Evolutionary conservation across 768 basidiomycete genomes (phyloP).

Genomic region (Suillus spraguei): DNA sequence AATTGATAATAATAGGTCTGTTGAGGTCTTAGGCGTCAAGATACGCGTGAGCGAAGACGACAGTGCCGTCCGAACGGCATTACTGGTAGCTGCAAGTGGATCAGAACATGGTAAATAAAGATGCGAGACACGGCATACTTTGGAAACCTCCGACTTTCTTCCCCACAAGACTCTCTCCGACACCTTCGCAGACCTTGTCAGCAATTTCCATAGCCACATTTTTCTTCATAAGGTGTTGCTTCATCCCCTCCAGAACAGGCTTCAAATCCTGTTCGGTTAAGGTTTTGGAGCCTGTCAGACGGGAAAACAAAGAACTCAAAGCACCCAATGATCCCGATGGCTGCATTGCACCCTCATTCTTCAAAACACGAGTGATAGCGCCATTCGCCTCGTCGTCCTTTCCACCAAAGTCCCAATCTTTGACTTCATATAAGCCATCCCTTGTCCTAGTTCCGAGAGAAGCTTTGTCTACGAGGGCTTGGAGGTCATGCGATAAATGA

Average conservation of each 20-base stretch:
- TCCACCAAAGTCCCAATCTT: slow-evolving; percentile 81
- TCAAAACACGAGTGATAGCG: slow-evolving; percentile 62
- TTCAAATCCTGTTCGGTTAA: slow-evolving; percentile 81
- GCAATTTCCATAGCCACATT: slow-evolving; percentile 97
- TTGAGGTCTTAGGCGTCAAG: slow-evolving; percentile 94
- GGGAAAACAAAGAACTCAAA: slow-evolving; percentile 79
- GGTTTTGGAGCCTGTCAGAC: slow-evolving; percentile 83
- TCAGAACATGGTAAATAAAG: slow-evolving; percentile 10
- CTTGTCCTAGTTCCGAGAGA: slow-evolving; percentile 77
- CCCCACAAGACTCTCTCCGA: slow-evolving; percentile 88
- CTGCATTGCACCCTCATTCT: slow-evolving; percentile 39
- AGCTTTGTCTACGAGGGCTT: slow-evolving; percentile 64
- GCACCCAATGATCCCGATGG: slow-evolving; percentile 56
- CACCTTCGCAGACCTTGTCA: slow-evolving; percentile 92
- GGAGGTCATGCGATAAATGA: slow-evolving; percentile 48
- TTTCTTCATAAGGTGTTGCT: slow-evolving; percentile 97
- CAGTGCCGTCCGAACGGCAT: slow-evolving; percentile 81
- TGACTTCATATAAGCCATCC: slow-evolving; percentile 76
- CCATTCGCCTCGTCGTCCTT: slow-evolving; percentile 29
- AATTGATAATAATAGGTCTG: slow-evolving; percentile 94
- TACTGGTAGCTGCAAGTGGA: slow-evolving; percentile 65
- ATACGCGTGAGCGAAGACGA: slow-evolving; percentile 89
- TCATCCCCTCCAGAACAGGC: slow-evolving; percentile 92
- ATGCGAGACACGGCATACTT: slow-evolving; percentile 50
- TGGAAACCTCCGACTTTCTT: slow-evolving; percentile 90